phyloP scores from a whole-genome alignment of 1,284 basidiomycete genomes.

The Trichosporon sp. region DNA sequence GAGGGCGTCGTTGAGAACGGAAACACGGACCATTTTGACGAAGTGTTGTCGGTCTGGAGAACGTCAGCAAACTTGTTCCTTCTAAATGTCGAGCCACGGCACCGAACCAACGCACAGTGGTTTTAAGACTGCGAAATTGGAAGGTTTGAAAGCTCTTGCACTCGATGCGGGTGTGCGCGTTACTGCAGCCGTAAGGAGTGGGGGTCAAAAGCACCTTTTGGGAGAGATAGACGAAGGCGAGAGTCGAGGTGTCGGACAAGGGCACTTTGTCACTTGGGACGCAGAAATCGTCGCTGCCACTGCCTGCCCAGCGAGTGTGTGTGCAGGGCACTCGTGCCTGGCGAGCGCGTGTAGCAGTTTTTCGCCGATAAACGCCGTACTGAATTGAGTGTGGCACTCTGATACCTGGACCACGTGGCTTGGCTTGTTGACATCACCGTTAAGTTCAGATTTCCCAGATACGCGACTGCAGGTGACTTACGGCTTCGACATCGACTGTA shows the following conservation, averaged over 20 bases:
- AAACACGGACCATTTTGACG: constrained; percentile 48
- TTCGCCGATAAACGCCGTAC: neutral
- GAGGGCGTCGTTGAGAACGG: constrained; percentile 59
- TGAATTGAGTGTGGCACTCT: neutral
- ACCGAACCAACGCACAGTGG: constrained; percentile 3
- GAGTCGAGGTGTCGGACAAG: neutral
- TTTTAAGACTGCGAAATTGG: constrained; percentile 4
- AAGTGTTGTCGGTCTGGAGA: constrained; percentile 1
- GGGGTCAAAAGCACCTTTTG: constrained; percentile 20
- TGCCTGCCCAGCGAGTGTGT: too few species aligned
- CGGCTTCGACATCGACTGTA: neutral
- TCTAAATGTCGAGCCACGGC: neutral
- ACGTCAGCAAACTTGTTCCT: neutral
- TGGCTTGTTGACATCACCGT: constrained; percentile 9
- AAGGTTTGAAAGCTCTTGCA: constrained; percentile 38
- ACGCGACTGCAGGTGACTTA: neutral
- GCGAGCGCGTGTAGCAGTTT: neutral
- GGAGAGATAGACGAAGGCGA: constrained; percentile 1
- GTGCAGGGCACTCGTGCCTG: neutral
- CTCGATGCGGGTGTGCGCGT: constrained; percentile 46
- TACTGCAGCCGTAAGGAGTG: constrained; percentile 43
- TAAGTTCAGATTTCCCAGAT: neutral
- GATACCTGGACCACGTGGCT: neutral
- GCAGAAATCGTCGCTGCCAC: neutral
- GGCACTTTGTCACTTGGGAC: neutral